Evolutionary conservation across 192 early-diverging fungal species (phyloP), one percentile per base, ranked within the genome.

Genomic region (Helicostylum pulchrum): DNA sequence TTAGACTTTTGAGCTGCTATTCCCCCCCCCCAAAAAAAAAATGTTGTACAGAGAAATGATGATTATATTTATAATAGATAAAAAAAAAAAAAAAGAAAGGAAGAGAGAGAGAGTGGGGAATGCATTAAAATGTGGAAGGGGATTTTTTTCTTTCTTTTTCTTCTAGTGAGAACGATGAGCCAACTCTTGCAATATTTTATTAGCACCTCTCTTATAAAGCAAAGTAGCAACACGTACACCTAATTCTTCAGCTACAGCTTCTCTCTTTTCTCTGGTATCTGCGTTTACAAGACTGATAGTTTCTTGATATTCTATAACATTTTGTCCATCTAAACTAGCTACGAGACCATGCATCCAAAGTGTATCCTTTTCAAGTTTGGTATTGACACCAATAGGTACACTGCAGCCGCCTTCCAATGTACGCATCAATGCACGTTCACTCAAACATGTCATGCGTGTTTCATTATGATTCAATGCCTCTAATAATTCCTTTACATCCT

Each of bases 351-450:
- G 75, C 61, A 97, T 64, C 19, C 30, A 46, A 34, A 94, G 74
- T 43, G 31, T 43, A 2, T 65, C 53, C 19, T 75, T 66, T 43
- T 53, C 54, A 76, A 83, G 87, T 59, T 59, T 59, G 0, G 90
- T 83, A 62, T 74, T 83, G 14, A 95, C 94, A 34, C 95, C 96
- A 64, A 97, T 87, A 4, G 96, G 95, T 48, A 98, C 94, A 53
- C 85, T 90, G 79, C 96, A 98, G 3, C 96, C 96, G 42, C 96
- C 96, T 78, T 99, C 93, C 21, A 99, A 75, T 32, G 73, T 80
- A 23, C 89, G 82, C 93, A 96, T 94, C 65, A 95, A 81, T 39
- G 86, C 77, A 12, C 94, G 91, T 70, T 99, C 95, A 9, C 90
- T 87, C 39, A 81, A 69, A 59, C 92, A 94, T 47, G 82, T 70